Percentiles rank a stretch among this genome's conserved stretches.
Conservation (phyloP, 352 stramenopile genomes). For the Phytophthora podocarpi region DNA sequence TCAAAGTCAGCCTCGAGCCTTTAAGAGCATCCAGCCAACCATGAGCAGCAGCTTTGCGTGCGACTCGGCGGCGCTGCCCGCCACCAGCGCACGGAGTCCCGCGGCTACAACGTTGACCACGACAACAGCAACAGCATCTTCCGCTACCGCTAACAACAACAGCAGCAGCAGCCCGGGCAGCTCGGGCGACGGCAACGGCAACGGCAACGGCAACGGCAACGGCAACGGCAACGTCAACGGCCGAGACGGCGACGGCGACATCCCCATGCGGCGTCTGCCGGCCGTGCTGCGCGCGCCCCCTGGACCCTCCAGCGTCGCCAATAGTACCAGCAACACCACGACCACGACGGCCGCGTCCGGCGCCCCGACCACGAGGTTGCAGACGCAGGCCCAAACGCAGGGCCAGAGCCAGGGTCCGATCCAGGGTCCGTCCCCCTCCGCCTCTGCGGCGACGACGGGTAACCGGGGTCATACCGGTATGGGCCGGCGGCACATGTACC, state of each 20-base stretch:
- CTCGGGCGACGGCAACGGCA: not conserved
- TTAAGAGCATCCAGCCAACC: too few species aligned
- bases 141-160: not conserved
- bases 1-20: too few species aligned
- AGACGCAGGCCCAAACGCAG: conserved; percentile 6
- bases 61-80: conserved; percentile 1
- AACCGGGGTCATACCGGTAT: conserved; percentile 20
- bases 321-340: conserved; percentile 3
- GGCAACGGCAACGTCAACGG: not conserved
- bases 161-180: conserved; percentile 8
- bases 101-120: conserved; percentile 1
- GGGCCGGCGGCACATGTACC: conserved; percentile 20
- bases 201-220: not conserved
- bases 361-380: not conserved
- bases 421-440: not conserved
- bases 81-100: not conserved
- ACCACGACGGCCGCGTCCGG: not conserved
- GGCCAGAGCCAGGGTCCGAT: not conserved
- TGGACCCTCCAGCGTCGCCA: not conserved
- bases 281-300: conserved; percentile 37
- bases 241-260: conserved; percentile 32
- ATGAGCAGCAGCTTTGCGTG: conserved; percentile 36
- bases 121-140: not conserved
- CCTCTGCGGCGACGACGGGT: not conserved
- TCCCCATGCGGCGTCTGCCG: conserved; percentile 47